phyloP scores from a whole-genome alignment of 208 protist species.

The Sergeia podlipaevii region DNA sequence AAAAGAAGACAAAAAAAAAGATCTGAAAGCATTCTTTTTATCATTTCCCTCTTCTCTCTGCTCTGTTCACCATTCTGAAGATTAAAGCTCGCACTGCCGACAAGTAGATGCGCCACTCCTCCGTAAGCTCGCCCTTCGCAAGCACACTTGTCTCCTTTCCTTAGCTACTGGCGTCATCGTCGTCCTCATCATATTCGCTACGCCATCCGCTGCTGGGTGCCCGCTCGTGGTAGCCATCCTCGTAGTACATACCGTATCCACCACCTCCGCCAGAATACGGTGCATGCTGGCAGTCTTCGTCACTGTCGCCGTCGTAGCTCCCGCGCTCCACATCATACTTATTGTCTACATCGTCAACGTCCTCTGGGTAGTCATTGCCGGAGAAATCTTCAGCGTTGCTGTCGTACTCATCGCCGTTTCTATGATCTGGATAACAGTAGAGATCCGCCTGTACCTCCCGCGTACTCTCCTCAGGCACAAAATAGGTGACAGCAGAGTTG shows the following conservation, averaged over 20 bases:
- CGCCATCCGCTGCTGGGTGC: conserved; percentile 46
- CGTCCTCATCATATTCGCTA: conserved; percentile 20
- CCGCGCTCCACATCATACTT: conserved; percentile 14
- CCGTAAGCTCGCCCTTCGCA: no score
- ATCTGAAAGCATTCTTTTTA: conserved; percentile 2
- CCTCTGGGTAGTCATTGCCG: conserved; percentile 84
- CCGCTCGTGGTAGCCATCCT: conserved; percentile 44
- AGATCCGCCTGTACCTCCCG: conserved; percentile 45
- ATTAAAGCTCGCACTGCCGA: no score
- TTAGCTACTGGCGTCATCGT: not conserved
- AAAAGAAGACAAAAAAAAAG: not conserved
- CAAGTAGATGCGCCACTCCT: no score
- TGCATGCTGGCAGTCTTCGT: conserved; percentile 4
- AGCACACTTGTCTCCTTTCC: not conserved
- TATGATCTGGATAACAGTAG: conserved; percentile 84
- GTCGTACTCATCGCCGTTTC: conserved; percentile 89
- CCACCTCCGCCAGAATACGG: not conserved
- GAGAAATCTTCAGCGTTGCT: conserved; percentile 88
- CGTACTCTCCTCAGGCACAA: conserved; percentile 19
- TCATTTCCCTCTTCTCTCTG: no score
- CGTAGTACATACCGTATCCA: conserved; percentile 41
- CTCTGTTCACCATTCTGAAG: no score
- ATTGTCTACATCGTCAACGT: conserved; percentile 19
- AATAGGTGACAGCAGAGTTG: not conserved
- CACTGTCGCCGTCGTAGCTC: conserved; percentile 1